phyloP scores from a whole-genome alignment of 106 monocot genomes.

The Acorus calamus region DNA sequence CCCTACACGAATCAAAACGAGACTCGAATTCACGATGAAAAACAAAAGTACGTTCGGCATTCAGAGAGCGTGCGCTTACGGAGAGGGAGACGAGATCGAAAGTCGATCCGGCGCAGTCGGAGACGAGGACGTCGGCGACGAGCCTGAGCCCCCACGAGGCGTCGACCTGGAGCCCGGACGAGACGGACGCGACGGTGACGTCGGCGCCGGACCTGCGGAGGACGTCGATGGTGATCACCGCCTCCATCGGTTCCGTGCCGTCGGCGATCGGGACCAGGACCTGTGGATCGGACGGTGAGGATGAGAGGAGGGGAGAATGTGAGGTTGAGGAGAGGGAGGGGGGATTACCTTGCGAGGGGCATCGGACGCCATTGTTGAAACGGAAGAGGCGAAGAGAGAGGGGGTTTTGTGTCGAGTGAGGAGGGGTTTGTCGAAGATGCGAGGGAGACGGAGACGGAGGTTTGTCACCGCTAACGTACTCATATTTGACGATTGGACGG shows the following conservation, averaged over 20 bases:
- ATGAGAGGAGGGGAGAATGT: not conserved
- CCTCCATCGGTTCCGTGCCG: constrained; percentile 94
- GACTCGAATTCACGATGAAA: not conserved
- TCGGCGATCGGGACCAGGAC: constrained; percentile 70
- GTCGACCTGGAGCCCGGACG: constrained; percentile 29
- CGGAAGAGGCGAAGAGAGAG: not conserved
- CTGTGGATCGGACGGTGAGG: constrained; percentile 7
- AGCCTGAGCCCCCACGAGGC: constrained; percentile 65
- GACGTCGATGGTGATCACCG: constrained; percentile 73
- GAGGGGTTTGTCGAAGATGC: not conserved
- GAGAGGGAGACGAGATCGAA: constrained; percentile 49
- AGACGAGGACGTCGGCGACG: constrained; percentile 65
- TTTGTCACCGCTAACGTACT: not conserved
- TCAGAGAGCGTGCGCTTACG: constrained; percentile 21
- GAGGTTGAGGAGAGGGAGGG: not conserved
- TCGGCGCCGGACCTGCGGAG: constrained; percentile 77
- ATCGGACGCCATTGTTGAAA: not conserved
- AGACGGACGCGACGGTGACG: constrained; percentile 75
- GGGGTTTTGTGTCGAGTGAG: not conserved
- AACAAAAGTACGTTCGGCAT: constrained; percentile 10
- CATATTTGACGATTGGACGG: constrained; percentile 8
- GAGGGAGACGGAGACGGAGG: not conserved
- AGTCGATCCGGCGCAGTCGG: constrained; percentile 20
- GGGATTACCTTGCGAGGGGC: not conserved
- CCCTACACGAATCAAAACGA: constrained; percentile 26